Conservation (phyloP, 106 monocot genomes). For the Allium sativum region DNA sequence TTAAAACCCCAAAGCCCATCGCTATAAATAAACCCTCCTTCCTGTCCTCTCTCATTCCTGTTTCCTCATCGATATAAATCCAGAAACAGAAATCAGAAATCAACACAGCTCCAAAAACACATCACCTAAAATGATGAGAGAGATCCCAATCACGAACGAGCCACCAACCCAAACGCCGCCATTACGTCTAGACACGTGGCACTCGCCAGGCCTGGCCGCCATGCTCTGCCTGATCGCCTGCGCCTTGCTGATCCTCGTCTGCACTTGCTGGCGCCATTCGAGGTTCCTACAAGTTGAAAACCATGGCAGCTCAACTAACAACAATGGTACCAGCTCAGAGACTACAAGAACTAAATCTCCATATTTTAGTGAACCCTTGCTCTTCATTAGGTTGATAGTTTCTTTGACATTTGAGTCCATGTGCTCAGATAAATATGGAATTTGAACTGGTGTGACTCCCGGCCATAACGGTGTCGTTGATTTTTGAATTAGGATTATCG, state of each 20-base stretch:
- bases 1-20: too few relatives aligned
- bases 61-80: too few relatives aligned
- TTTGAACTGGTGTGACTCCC: conserved; percentile 25
- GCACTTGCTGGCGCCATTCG: conserved; percentile 27
- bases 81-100: too few relatives aligned
- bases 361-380: conserved; percentile 3
- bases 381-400: conserved; percentile 18
- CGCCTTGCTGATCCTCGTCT: conserved; percentile 25
- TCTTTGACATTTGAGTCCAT: conserved; percentile 15
- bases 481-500: conserved; percentile 10
- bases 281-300: conserved; percentile 7
- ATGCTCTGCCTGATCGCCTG: conserved; percentile 26
- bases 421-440: conserved; percentile 10
- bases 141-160: too few relatives aligned
- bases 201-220: conserved; percentile 24
- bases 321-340: background rate
- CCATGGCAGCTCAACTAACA: too few relatives aligned
- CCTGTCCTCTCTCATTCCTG: background rate
- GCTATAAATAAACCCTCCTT: background rate
- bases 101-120: background rate
- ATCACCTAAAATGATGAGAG: too few relatives aligned
- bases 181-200: conserved; percentile 9
- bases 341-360: conserved; percentile 24
- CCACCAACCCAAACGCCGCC: background rate
- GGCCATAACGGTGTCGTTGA: conserved; percentile 16